Percentiles rank a stretch among this genome's conserved stretches.
phyloP scores from a whole-genome alignment of 2,329 filamentous ascomycete species.

The Alternaria sp. region DNA sequence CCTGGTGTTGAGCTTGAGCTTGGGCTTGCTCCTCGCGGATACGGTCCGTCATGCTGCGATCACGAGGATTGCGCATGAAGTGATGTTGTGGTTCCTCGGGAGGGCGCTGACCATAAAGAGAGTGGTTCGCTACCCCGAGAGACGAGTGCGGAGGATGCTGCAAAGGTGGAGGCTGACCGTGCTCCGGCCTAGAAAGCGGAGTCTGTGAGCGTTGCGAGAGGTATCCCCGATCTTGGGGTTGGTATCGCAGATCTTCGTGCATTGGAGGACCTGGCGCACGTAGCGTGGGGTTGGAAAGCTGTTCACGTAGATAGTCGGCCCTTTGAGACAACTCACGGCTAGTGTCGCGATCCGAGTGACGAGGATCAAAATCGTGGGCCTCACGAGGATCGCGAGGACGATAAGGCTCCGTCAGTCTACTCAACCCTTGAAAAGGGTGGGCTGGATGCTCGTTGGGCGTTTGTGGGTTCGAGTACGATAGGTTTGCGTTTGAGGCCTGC shows the following conservation, averaged over 20 bases:
- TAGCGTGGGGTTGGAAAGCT: constrained; percentile 30
- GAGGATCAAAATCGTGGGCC: constrained; percentile 35
- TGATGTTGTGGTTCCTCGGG: constrained; percentile 36
- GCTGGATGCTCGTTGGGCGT: constrained; percentile 39
- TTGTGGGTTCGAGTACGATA: constrained; percentile 44
- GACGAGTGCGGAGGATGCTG: constrained; percentile 44
- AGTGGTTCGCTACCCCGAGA: constrained; percentile 32
- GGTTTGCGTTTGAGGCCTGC: constrained; percentile 36
- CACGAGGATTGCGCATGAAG: constrained; percentile 27
- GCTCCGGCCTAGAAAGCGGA: constrained; percentile 38
- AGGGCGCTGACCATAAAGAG: constrained; percentile 34
- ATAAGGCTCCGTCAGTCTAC: constrained; percentile 34
- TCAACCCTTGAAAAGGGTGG: constrained; percentile 31
- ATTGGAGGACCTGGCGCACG: constrained; percentile 27
- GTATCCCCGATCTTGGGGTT: constrained; percentile 37
- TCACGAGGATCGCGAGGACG: constrained; percentile 40
- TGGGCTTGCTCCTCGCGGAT: constrained; percentile 36
- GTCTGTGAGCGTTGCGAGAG: constrained; percentile 42
- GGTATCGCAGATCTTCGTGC: constrained; percentile 40
- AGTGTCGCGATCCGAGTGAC: constrained; percentile 42
- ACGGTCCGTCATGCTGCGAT: constrained; percentile 34
- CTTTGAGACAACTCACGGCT: constrained; percentile 40
- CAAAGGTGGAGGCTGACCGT: constrained; percentile 35
- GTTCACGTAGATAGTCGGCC: constrained; percentile 39
- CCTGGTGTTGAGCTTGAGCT: constrained; percentile 35